Conservation (phyloP, 495 filamentous ascomycete species). For the Trypethelium eluteriae region DNA sequence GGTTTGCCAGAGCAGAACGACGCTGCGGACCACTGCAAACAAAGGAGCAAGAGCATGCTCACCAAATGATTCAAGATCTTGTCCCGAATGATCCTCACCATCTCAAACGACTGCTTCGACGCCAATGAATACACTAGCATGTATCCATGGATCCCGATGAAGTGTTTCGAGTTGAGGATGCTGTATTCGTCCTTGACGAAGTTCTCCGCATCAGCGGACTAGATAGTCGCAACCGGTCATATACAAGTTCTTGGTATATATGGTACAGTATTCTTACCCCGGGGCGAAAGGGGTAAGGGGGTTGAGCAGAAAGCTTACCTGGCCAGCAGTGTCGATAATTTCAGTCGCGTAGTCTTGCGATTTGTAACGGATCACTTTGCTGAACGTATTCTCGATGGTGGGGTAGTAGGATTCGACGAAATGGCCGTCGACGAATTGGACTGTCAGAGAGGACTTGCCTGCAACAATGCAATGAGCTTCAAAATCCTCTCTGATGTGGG, state of each 20-base stretch:
- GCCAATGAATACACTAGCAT: slow-evolving; percentile 96
- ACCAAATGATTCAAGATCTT: slow-evolving; percentile 97
- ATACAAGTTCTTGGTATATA: not conserved
- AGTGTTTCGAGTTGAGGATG: slow-evolving; percentile 96
- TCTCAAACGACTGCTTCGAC: slow-evolving; percentile 90
- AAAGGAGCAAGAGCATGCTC: slow-evolving; percentile 27
- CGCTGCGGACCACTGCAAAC: not conserved
- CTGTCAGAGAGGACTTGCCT: slow-evolving; percentile 98
- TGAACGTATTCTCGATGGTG: slow-evolving; percentile 98
- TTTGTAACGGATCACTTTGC: slow-evolving; percentile 84
- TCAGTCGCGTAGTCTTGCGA: slow-evolving; percentile 91
- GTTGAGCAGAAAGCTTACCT: slow-evolving; percentile 50
- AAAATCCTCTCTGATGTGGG: slow-evolving; percentile 10
- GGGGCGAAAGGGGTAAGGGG: not conserved
- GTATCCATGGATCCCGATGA: slow-evolving; percentile 98
- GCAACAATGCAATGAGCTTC: not conserved
- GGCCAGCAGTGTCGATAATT: slow-evolving; percentile 97
- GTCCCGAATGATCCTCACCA: slow-evolving; percentile 88
- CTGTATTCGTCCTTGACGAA: slow-evolving; percentile 82
- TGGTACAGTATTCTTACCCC: too few relatives aligned
- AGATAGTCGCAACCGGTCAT: not conserved
- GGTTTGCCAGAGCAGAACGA: not conserved
- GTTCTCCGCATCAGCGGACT: slow-evolving; percentile 11
- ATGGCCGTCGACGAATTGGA: slow-evolving; percentile 94
- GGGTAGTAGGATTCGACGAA: slow-evolving; percentile 99